These are phyloP conservation scores for Pythium aristosporum DNA, from an alignment of 352 stramenopile genomes.

Conservation along the genomic window DNA sequence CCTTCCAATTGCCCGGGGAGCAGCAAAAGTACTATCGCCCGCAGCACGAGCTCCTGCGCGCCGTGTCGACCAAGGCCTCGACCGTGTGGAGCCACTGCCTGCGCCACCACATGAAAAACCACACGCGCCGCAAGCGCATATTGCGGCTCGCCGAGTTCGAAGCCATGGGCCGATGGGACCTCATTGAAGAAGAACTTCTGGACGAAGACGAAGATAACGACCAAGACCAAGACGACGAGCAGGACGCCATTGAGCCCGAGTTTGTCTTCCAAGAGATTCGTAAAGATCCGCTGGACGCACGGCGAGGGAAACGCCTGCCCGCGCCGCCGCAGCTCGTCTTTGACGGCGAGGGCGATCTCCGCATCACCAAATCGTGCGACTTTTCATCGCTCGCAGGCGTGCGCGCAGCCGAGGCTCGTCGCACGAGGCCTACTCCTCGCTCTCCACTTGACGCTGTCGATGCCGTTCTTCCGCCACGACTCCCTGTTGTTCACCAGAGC, in stretches of 20 bases:
- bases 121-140: constrained; percentile 27
- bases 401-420: background rate
- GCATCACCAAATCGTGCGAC: constrained; percentile 22
- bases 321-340: constrained; percentile 15
- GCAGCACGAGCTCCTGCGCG: constrained; percentile 41
- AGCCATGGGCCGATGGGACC: constrained; percentile 11
- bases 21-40: constrained; percentile 43
- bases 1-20: constrained; percentile 30
- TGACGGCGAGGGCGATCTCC: constrained; percentile 24
- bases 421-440: background rate
- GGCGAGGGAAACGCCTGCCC: background rate
- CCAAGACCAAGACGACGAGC: constrained; percentile 13
- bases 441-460: background rate
- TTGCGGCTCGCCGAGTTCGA: constrained; percentile 15
- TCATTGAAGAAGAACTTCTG: constrained; percentile 22
- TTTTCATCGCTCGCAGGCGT: constrained; percentile 22
- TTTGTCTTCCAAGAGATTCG: constrained; percentile 34
- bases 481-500: background rate
- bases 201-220: constrained; percentile 24
- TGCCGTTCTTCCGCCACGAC: background rate
- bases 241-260: constrained; percentile 31
- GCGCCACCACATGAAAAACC: constrained; percentile 59
- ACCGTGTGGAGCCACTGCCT: constrained; percentile 67
- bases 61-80: constrained; percentile 44
- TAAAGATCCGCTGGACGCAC: constrained; percentile 29